These are phyloP conservation scores for Trypanosoma cruzi DNA, from an alignment of 208 protist species.

Conservation along the genomic window DNA sequence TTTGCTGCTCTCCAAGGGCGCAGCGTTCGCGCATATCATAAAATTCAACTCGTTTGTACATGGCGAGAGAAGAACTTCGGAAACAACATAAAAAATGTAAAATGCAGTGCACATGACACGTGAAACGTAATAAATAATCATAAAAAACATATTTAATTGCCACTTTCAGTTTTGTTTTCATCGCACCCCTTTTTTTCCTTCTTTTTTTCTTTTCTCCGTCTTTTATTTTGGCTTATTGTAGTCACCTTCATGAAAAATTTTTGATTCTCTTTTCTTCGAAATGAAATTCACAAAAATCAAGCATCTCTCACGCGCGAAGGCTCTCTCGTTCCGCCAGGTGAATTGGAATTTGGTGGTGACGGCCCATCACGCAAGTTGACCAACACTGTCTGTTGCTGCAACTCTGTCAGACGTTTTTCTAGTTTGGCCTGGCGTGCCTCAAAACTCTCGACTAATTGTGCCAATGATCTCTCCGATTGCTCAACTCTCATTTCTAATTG, in stretches of 20 bases:
- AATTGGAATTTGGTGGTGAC: background rate
- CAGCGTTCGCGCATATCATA: background rate
- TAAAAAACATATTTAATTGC: too few relatives aligned
- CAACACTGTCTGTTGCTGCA: background rate
- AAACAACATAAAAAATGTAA: background rate
- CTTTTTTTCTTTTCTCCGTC: too few relatives aligned
- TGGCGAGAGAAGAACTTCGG: slow-evolving; percentile 5
- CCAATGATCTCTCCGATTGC: background rate
- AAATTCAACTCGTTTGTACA: background rate
- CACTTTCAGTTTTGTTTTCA: too few relatives aligned
- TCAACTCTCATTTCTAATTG: background rate
- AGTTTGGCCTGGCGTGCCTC: background rate
- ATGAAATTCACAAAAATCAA: background rate
- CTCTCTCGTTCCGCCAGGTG: slow-evolving; percentile 9
- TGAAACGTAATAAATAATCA: background rate
- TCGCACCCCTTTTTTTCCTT: too few relatives aligned
- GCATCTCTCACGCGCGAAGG: slow-evolving; percentile 7
- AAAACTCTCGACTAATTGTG: background rate
- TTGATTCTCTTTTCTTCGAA: background rate
- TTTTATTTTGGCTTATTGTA: background rate
- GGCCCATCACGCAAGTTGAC: background rate
- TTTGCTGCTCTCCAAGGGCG: too few relatives aligned
- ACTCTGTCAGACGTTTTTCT: background rate
- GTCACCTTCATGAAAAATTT: background rate
- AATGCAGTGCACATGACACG: background rate